A percentile compares a stretch with the other conserved stretches of the same genome.
Conservation (phyloP, 1,139 yeast genomes). For the Saccharomyces hybrid region DNA sequence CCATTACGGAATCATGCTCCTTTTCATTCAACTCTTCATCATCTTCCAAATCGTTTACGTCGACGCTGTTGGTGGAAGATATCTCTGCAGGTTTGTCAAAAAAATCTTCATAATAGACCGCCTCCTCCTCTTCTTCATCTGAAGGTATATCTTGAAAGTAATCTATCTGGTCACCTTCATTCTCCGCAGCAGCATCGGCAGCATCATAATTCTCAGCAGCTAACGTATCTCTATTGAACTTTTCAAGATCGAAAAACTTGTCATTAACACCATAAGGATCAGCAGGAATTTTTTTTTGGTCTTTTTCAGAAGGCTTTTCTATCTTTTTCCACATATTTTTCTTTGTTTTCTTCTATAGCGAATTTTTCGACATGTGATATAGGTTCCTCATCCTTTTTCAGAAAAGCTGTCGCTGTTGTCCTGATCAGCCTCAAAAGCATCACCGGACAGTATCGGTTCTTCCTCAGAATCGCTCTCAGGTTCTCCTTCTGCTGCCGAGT, state of each 20-base stretch:
- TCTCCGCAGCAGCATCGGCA: conserved; percentile 40
- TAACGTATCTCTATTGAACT: conserved; percentile 72
- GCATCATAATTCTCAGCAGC: conserved; percentile 54
- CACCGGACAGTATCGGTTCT: not conserved
- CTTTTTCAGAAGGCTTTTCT: conserved; percentile 14
- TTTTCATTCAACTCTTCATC: conserved; percentile 33
- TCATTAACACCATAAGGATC: conserved; percentile 64
- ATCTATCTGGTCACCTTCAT: conserved; percentile 53
- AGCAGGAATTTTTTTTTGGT: conserved; percentile 3
- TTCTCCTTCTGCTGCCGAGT: conserved; percentile 10
- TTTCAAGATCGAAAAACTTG: conserved; percentile 77
- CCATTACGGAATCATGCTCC: conserved; percentile 51
- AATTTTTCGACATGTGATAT: not conserved
- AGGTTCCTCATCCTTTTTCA: not conserved
- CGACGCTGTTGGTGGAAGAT: conserved; percentile 10
- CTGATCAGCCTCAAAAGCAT: not conserved
- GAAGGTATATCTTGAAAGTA: conserved; percentile 53
- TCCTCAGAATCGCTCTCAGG: not conserved
- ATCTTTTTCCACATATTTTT: conserved; percentile 17
- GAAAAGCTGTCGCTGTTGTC: not conserved
- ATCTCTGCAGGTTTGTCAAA: conserved; percentile 46
- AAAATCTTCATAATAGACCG: conserved; percentile 66
- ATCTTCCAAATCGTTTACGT: conserved; percentile 26
- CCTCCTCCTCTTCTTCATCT: conserved; percentile 55
- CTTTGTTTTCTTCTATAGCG: conserved; percentile 18